Percentiles rank a stretch among this genome's conserved stretches.
These are phyloP conservation scores for Skeletonema grethae DNA, from an alignment of 108 stramenopile genomes.

Conservation along the genomic window DNA sequence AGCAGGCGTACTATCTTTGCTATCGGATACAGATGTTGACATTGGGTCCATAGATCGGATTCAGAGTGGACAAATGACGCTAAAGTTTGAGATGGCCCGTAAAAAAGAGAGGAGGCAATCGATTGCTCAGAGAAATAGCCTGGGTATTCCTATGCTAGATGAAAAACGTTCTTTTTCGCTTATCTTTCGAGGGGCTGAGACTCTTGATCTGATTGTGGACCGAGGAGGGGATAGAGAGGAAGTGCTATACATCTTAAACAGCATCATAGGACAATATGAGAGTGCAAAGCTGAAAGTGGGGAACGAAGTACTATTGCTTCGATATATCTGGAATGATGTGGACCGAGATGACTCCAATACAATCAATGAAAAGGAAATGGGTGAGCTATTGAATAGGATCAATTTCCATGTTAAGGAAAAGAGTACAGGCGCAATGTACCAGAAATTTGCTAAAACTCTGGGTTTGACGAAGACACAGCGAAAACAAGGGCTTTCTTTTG, in stretches of 20 bases:
- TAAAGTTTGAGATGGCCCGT: constrained; percentile 61
- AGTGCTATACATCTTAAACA: constrained; percentile 67
- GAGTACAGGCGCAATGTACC: constrained; percentile 50
- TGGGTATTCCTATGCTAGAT: constrained; percentile 51
- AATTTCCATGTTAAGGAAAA: constrained; percentile 48
- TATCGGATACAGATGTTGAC: constrained; percentile 49
- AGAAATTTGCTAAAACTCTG: constrained; percentile 70
- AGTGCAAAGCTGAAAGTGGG: constrained; percentile 66
- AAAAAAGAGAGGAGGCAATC: constrained; percentile 47
- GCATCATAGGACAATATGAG: constrained; percentile 60
- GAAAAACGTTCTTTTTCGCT: constrained; percentile 72
- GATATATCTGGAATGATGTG: constrained; percentile 44
- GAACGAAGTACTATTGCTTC: constrained; percentile 64
- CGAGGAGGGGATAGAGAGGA: constrained; percentile 59
- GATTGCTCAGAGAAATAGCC: constrained; percentile 21
- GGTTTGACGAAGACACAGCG: constrained; percentile 61
- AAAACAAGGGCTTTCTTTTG: constrained; percentile 76
- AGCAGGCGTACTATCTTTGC: constrained; percentile 11
- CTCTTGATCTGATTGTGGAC: constrained; percentile 76
- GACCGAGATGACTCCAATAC: constrained; percentile 61
- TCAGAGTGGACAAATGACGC: constrained; percentile 74
- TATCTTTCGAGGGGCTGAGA: constrained; percentile 78
- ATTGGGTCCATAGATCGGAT: constrained; percentile 83
- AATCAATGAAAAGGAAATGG: constrained; percentile 60
- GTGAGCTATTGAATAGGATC: constrained; percentile 48